A percentile compares a stretch with the other conserved stretches of the same genome.
These are phyloP conservation scores for Ceriops zippeliana DNA, from an alignment of 345 rosid species.

Conservation along the genomic window DNA sequence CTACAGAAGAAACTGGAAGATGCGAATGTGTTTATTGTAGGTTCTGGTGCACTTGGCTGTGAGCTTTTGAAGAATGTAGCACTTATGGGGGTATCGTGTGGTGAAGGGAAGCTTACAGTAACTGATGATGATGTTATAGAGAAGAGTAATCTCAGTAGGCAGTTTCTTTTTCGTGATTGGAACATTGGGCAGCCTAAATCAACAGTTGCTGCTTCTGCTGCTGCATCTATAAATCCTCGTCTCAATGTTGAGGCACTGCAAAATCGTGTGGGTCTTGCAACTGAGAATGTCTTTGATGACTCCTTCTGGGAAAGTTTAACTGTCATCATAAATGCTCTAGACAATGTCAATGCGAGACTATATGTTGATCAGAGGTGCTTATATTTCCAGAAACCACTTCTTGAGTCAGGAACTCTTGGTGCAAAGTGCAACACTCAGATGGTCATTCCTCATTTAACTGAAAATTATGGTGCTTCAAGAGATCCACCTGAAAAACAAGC, in stretches of 20 bases:
- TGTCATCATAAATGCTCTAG: constrained; percentile 77
- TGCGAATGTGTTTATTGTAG: constrained; percentile 75
- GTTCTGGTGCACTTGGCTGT: constrained; percentile 98
- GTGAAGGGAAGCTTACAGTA: constrained; percentile 72
- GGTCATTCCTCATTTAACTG: constrained; percentile 96
- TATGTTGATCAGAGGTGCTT: constrained; percentile 94
- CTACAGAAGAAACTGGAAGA: constrained; percentile 89
- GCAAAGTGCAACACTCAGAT: constrained; percentile 96
- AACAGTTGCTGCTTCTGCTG: constrained; percentile 94
- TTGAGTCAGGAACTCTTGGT: constrained; percentile 98
- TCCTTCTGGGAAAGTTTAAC: constrained; percentile 86
- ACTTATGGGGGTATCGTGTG: constrained; percentile 94
- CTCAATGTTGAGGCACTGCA: constrained; percentile 83
- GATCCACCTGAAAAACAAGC: constrained; percentile 99
- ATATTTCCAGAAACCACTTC: constrained; percentile 98
- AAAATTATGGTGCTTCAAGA: constrained; percentile 97
- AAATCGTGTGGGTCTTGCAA: constrained; percentile 88
- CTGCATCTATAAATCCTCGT: constrained; percentile 60
- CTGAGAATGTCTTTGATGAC: constrained; percentile 89
- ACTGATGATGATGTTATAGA: constrained; percentile 99
- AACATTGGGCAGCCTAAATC: constrained; percentile 98
- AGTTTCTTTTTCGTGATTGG: constrained; percentile 98
- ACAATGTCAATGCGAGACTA: constrained; percentile 92
- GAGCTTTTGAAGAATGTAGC: constrained; percentile 92
- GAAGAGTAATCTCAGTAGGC: constrained; percentile 98